Percentiles rank a stretch among this genome's conserved stretches.
These are phyloP conservation scores for Ensete ventricosum DNA, from an alignment of 176 grass and related monocot genomes.

Conservation along the genomic window DNA sequence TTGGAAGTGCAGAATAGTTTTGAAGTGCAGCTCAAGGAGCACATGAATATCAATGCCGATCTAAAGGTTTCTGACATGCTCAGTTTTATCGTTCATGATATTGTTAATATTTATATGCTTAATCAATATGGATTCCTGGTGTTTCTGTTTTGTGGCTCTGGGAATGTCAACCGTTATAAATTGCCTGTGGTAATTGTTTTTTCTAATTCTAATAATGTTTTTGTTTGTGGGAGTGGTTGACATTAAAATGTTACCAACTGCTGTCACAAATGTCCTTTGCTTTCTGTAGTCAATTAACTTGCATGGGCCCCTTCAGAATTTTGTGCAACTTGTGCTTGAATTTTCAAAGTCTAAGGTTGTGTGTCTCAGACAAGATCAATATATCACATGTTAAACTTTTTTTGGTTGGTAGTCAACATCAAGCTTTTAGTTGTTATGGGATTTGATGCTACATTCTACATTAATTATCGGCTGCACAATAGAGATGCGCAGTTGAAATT, in stretches of 20 bases:
- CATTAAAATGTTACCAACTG: neutral
- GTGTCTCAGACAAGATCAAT: neutral
- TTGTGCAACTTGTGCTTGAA: neutral
- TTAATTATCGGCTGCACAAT: neutral
- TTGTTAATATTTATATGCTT: neutral
- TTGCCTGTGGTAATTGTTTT: neutral
- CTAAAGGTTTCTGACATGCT: constrained; percentile 41
- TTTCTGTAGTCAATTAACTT: neutral
- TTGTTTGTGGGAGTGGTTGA: neutral
- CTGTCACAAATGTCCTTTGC: neutral
- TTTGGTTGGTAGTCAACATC: neutral
- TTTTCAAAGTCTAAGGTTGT: neutral
- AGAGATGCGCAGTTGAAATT: neutral
- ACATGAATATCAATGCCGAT: constrained; percentile 30
- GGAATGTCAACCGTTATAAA: too few species aligned
- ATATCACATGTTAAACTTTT: neutral
- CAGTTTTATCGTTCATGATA: neutral
- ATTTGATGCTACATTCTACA: neutral
- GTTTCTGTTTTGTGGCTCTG: neutral
- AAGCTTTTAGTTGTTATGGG: neutral
- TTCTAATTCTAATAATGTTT: neutral
- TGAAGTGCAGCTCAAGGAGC: constrained; percentile 61
- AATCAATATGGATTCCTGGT: neutral
- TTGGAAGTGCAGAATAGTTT: constrained; percentile 49
- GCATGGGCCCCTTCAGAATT: neutral